Evolutionary conservation across 225 moss, liverwort and hornwort species (phyloP).

Genomic region (Physcomitrellopsis africana): DNA sequence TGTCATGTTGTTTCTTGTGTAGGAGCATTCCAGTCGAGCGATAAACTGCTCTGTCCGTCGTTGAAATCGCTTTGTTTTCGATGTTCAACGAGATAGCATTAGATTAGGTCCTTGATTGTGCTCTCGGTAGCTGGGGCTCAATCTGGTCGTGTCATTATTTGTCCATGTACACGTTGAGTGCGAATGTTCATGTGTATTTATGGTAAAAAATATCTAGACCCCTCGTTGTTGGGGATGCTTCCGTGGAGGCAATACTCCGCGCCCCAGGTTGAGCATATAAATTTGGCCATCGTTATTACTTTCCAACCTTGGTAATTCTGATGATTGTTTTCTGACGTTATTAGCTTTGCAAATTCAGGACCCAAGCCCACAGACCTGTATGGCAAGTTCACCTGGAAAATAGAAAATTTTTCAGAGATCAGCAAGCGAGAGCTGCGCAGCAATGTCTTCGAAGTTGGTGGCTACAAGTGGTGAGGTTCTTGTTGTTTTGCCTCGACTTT

Average conservation of each 20-base stretch:
- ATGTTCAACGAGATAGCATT: background rate
- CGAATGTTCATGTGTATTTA: too few relatives aligned
- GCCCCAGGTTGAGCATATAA: background rate
- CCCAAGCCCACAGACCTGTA: conserved; percentile 97
- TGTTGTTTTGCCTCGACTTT: background rate
- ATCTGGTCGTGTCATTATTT: background rate
- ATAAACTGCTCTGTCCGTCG: background rate
- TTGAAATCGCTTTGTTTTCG: conserved; percentile 4
- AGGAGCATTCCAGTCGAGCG: background rate
- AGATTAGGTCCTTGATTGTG: background rate
- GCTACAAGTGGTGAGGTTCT: conserved; percentile 93
- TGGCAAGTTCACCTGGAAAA: conserved; percentile 99
- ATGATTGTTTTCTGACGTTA: conserved; percentile 11
- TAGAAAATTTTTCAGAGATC: conserved; percentile 97
- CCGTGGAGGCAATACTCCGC: background rate
- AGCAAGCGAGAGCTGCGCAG: conserved; percentile 99
- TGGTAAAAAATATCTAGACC: too few relatives aligned
- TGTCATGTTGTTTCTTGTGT: background rate
- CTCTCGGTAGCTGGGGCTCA: background rate
- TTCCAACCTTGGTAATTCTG: background rate
- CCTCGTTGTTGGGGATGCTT: background rate
- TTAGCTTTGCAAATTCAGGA: conserved; percentile 62
- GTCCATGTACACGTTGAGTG: background rate
- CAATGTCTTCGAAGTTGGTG: conserved; percentile 99
- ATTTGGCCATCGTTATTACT: conserved; percentile 12